These are phyloP conservation scores for Sarocladiaceae sp. DNA, from an alignment of 2,329 filamentous ascomycete genomes.

Conservation along the genomic window DNA sequence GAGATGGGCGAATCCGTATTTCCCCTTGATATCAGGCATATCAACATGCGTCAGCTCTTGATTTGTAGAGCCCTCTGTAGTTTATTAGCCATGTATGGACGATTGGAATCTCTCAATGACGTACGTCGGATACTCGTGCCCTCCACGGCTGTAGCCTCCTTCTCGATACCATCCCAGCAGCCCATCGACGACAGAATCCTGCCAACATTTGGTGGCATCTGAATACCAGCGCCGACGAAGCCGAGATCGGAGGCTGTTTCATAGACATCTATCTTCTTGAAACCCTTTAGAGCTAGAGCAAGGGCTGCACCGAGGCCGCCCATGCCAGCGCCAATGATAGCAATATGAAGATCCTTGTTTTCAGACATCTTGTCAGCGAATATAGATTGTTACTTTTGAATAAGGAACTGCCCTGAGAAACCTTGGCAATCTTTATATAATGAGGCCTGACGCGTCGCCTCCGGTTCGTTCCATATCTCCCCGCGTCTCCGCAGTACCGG, in stretches of 20 bases:
- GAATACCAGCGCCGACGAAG: conserved; percentile 80
- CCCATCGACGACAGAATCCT: conserved; percentile 70
- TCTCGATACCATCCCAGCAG: conserved; percentile 68
- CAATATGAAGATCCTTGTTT: conserved; percentile 15
- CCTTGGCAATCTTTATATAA: background rate
- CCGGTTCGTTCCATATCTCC: background rate
- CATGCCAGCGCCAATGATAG: conserved; percentile 63
- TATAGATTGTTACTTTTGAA: background rate
- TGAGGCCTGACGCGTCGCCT: too few relatives aligned
- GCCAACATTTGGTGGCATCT: conserved; percentile 77
- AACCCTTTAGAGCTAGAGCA: conserved; percentile 71
- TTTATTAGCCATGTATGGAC: background rate
- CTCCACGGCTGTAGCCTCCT: conserved; percentile 65
- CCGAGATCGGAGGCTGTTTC: conserved; percentile 70
- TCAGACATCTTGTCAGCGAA: background rate
- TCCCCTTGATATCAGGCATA: conserved; percentile 61
- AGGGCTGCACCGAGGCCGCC: conserved; percentile 70
- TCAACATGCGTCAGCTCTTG: conserved; percentile 67
- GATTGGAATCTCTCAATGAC: conserved; percentile 15
- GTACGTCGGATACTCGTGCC: conserved; percentile 68
- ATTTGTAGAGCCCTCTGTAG: conserved; percentile 60
- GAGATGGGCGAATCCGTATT: conserved; percentile 74
- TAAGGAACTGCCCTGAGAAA: background rate
- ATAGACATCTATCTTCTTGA: conserved; percentile 68
- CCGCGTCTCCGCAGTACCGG: background rate